Evolutionary conservation across 352 stramenopile species (phyloP).

Genomic region (Phytopythium cucurbitacearum): DNA sequence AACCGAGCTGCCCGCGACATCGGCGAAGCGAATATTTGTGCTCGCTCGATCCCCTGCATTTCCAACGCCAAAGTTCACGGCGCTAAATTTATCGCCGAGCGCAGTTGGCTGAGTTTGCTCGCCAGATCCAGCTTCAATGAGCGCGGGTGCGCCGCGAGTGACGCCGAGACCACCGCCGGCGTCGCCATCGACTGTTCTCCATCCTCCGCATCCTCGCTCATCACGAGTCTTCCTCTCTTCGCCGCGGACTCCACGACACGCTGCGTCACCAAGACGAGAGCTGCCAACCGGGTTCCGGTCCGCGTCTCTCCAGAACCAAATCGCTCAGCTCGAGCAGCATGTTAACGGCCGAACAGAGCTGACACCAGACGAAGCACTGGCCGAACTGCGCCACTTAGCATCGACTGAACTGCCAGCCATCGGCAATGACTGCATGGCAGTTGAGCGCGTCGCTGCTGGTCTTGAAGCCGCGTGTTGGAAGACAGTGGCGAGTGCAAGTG

Average conservation of each 20-base stretch:
- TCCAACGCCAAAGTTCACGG: too few relatives aligned
- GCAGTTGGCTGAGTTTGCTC: too few relatives aligned
- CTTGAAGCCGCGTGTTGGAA: conserved; percentile 33
- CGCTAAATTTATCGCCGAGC: too few relatives aligned
- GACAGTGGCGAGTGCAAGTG: conserved; percentile 1
- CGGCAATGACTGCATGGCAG: background rate
- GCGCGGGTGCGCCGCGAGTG: too few relatives aligned
- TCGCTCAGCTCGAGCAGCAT: conserved; percentile 25
- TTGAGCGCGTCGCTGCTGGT: conserved; percentile 1
- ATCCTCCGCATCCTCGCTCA: too few relatives aligned
- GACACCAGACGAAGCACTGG: conserved; percentile 26
- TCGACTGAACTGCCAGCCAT: background rate
- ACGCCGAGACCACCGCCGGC: too few relatives aligned
- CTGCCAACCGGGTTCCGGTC: conserved; percentile 19
- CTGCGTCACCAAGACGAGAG: background rate
- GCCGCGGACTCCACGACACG: too few relatives aligned
- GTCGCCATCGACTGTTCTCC: too few relatives aligned
- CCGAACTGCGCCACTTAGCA: conserved; percentile 15
- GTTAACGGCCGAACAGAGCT: conserved; percentile 7
- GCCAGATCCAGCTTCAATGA: too few relatives aligned
- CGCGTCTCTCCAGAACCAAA: conserved; percentile 20
- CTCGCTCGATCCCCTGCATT: too few relatives aligned
- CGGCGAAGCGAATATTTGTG: too few relatives aligned
- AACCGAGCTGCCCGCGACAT: background rate
- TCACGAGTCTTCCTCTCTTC: too few relatives aligned